These are phyloP conservation scores for Geotrichum candidum DNA, from an alignment of 1,139 yeast genomes.

Conservation along the genomic window DNA sequence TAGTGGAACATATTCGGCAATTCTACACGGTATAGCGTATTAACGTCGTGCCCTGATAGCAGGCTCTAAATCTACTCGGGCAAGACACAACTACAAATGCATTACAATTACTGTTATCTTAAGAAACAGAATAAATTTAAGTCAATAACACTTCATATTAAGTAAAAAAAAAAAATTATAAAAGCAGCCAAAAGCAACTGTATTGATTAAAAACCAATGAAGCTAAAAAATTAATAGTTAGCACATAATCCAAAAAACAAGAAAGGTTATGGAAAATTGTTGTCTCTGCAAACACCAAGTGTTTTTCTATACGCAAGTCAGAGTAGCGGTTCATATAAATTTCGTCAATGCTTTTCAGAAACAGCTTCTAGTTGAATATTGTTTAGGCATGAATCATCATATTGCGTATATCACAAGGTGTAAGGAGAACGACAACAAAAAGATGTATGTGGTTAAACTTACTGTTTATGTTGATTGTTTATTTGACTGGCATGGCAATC, in stretches of 20 bases:
- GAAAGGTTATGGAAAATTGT: not conserved
- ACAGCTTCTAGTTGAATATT: constrained; percentile 12
- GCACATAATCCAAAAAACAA: not conserved
- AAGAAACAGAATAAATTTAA: not conserved
- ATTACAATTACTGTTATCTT: not conserved
- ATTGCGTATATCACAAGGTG: not conserved
- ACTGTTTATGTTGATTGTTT: not conserved
- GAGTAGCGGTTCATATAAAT: constrained; percentile 11
- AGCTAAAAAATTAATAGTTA: not conserved
- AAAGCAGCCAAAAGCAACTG: not conserved
- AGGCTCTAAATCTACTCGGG: not conserved
- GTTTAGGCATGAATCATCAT: constrained; percentile 12
- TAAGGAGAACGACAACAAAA: not conserved
- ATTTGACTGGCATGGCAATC: not conserved
- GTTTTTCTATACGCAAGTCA: constrained; percentile 2
- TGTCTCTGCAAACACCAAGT: not conserved
- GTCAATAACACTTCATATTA: not conserved
- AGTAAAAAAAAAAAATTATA: not conserved
- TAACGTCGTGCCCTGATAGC: not conserved
- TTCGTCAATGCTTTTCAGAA: constrained; percentile 12
- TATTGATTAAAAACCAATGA: not conserved
- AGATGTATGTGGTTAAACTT: not conserved
- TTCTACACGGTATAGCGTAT: not conserved
- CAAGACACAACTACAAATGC: not conserved
- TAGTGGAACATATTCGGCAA: not conserved